Evolutionary conservation across 805 yeast genomes (phyloP).

Genomic region (Alloascoidea hylecoeti): DNA sequence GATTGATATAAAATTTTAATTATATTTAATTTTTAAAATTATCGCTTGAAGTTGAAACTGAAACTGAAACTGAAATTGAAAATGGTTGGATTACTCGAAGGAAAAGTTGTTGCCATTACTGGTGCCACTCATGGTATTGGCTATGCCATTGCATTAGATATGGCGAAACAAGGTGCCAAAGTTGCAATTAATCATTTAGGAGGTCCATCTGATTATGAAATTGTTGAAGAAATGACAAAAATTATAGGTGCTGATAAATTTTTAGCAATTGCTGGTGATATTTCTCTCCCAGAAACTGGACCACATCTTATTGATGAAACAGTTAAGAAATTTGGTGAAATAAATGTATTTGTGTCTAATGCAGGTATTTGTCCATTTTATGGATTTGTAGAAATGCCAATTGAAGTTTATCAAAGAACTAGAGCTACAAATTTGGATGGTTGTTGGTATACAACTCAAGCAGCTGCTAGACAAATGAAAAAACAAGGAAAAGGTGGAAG

Average conservation of each 20-base stretch:
- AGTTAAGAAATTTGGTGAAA: conserved; percentile 23
- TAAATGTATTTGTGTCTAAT: conserved; percentile 28
- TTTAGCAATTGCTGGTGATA: conserved; percentile 29
- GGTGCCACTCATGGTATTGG: conserved; percentile 83
- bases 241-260: conserved; percentile 14
- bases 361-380: conserved; percentile 31
- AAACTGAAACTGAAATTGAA: not conserved
- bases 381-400: conserved; percentile 25
- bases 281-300: conserved; percentile 24
- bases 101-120: conserved; percentile 60
- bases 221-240: conserved; percentile 44
- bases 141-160: conserved; percentile 58
- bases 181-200: conserved; percentile 66
- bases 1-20: too few relatives aligned
- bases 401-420: conserved; percentile 20
- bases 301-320: conserved; percentile 12
- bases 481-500: conserved; percentile 32
- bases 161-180: conserved; percentile 72
- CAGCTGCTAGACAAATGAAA: conserved; percentile 30
- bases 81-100: conserved; percentile 10
- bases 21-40: too few relatives aligned
- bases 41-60: not conserved
- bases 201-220: conserved; percentile 34
- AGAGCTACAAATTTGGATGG: conserved; percentile 28
- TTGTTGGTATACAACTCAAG: conserved; percentile 28